phyloP scores from a whole-genome alignment of 1,284 basidiomycete genomes.

The Anthracocystis panici-leucophaei region DNA sequence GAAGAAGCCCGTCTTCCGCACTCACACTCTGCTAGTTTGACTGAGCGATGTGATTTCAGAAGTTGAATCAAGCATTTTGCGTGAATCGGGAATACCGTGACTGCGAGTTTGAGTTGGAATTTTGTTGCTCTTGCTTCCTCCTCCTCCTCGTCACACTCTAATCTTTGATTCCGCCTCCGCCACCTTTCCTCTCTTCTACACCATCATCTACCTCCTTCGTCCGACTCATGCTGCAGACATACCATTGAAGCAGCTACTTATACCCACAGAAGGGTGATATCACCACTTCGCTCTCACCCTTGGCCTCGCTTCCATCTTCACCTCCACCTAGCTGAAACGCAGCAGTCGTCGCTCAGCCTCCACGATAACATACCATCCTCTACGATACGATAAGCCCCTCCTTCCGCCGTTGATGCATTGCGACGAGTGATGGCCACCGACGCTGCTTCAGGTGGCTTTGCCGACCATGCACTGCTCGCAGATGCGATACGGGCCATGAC shows the following conservation, averaged over 20 bases:
- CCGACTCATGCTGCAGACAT: slow-evolving; percentile 1
- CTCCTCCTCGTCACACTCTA: slow-evolving; percentile 6
- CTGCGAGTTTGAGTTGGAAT: neutral
- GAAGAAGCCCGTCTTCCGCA: slow-evolving; percentile 17
- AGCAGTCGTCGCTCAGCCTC: neutral
- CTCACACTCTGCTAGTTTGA: neutral
- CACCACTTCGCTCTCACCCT: neutral
- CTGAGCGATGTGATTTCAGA: neutral
- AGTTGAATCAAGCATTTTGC: slow-evolving; percentile 4
- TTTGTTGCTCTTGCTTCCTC: neutral
- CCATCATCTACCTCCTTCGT: neutral
- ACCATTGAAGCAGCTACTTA: slow-evolving; percentile 4
- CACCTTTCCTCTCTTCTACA: slow-evolving; percentile 7
- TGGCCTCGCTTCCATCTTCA: neutral
- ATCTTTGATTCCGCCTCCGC: slow-evolving; percentile 9
- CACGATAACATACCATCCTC: too few species aligned
- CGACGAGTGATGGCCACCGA: slow-evolving; percentile 34
- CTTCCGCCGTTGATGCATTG: slow-evolving; percentile 15
- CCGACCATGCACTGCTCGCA: slow-evolving; percentile 30
- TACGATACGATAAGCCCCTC: neutral
- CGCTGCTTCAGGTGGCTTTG: slow-evolving; percentile 32
- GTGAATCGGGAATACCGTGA: slow-evolving; percentile 21
- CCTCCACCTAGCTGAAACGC: slow-evolving; percentile 20
- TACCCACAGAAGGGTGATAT: slow-evolving; percentile 7
- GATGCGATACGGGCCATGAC: slow-evolving; percentile 50